Conservation (phyloP, 1,139 yeast species). For the Yamadazyma taylorii region DNA sequence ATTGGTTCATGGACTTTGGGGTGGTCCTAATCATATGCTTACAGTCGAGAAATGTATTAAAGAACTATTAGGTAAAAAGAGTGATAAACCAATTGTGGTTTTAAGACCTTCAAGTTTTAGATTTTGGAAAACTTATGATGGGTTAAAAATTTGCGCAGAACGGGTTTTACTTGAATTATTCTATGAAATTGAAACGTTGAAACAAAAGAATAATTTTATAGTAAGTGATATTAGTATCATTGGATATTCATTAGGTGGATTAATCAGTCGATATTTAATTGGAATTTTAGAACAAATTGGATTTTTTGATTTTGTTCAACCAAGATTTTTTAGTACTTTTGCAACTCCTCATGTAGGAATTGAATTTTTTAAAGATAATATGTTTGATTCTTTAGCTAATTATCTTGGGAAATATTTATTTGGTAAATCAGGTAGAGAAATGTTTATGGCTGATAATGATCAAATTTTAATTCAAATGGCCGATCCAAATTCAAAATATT, state of each 20-base stretch:
- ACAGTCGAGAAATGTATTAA: constrained; percentile 56
- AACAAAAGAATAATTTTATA: constrained; percentile 33
- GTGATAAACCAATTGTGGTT: constrained; percentile 49
- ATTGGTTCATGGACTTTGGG: constrained; percentile 88
- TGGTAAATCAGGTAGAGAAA: constrained; percentile 74
- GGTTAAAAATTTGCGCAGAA: constrained; percentile 69
- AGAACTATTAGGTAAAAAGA: constrained; percentile 32
- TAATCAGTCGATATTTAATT: constrained; percentile 58
- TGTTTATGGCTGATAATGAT: constrained; percentile 55
- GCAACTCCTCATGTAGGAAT: constrained; percentile 93
- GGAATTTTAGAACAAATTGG: constrained; percentile 60
- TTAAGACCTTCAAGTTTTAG: constrained; percentile 72
- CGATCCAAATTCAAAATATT: constrained; percentile 50
- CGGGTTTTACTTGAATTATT: constrained; percentile 65
- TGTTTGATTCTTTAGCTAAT: constrained; percentile 52
- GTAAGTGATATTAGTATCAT: constrained; percentile 43
- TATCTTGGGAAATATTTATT: constrained; percentile 59
- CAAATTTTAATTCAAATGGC: constrained; percentile 54
- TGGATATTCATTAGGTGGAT: constrained; percentile 48
- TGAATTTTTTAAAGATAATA: constrained; percentile 42
- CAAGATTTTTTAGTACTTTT: constrained; percentile 71
- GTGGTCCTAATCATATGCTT: constrained; percentile 72
- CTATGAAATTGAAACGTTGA: constrained; percentile 52
- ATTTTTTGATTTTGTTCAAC: constrained; percentile 60
- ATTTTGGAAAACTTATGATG: constrained; percentile 81